Evolutionary conservation across 345 rosid species (phyloP).

Genomic region (Pugionium dolabratum): DNA sequence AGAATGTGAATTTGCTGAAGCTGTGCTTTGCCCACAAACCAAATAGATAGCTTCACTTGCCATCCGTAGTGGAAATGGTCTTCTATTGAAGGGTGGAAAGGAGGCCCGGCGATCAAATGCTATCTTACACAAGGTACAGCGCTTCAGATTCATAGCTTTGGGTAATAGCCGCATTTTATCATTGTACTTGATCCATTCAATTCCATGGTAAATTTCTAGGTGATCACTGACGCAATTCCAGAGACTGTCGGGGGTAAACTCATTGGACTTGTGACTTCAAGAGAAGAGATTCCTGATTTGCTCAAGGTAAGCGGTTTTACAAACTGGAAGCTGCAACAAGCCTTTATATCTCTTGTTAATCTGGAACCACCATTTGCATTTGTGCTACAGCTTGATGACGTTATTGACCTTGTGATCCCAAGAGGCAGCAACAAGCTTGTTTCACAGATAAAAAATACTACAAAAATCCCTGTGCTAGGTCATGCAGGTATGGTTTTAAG

Average conservation of each 20-base stretch:
- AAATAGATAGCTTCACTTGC: conserved; percentile 94
- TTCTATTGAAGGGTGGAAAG: conserved; percentile 94
- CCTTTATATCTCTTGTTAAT: conserved; percentile 8
- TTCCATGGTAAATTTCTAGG: conserved; percentile 45
- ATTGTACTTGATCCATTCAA: conserved; percentile 1
- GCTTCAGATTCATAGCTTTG: conserved; percentile 17
- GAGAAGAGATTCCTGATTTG: conserved; percentile 96
- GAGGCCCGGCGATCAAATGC: conserved; percentile 94
- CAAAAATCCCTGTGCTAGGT: conserved; percentile 96
- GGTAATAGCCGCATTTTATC: conserved; percentile 1
- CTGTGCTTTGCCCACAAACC: conserved; percentile 29
- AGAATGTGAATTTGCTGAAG: conserved; percentile 11
- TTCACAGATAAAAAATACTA: conserved; percentile 80
- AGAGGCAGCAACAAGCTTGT: conserved; percentile 98
- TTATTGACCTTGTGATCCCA: conserved; percentile 97
- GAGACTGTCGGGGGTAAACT: conserved; percentile 72
- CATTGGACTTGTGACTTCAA: conserved; percentile 89
- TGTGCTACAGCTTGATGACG: conserved; percentile 88
- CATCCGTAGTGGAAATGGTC: conserved; percentile 94
- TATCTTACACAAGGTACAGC: conserved; percentile 79
- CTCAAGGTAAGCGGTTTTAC: conserved; percentile 63
- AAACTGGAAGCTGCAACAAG: conserved; percentile 17
- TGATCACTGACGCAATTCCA: conserved; percentile 90
- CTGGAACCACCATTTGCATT: conserved; percentile 31
- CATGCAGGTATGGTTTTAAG: conserved; percentile 68